Conservation (phyloP, 2,329 filamentous ascomycete genomes). For the Arthrobotrys entomopaga region DNA sequence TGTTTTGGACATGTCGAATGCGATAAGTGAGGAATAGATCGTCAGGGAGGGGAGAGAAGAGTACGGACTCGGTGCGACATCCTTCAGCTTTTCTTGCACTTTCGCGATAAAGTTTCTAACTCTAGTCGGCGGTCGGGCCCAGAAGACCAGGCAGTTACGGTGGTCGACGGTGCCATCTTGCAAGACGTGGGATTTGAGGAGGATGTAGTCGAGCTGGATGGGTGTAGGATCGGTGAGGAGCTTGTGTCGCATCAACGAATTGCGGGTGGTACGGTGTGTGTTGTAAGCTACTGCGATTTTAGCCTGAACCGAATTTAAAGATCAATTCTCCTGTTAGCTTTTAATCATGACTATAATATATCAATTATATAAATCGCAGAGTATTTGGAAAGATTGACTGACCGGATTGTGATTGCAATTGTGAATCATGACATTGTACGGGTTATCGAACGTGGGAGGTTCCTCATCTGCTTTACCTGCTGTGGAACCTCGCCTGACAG, state of each 20-base stretch:
- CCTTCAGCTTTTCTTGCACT: constrained; percentile 74
- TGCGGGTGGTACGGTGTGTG: constrained; percentile 78
- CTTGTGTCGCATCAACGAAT: constrained; percentile 77
- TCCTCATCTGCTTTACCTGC: constrained; percentile 28
- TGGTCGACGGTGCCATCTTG: constrained; percentile 67
- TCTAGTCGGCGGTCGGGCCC: constrained; percentile 81
- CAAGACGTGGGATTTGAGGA: constrained; percentile 64
- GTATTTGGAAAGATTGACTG: constrained; percentile 59
- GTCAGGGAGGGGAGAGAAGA: neutral
- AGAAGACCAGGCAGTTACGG: constrained; percentile 85
- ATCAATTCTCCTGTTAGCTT: constrained; percentile 5
- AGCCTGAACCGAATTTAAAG: constrained; percentile 63
- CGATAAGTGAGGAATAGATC: constrained; percentile 12
- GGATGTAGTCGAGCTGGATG: constrained; percentile 69
- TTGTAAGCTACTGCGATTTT: constrained; percentile 78
- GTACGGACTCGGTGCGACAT: constrained; percentile 75
- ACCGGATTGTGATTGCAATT: constrained; percentile 75
- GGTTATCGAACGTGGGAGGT: constrained; percentile 68
- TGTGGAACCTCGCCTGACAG: constrained; percentile 51
- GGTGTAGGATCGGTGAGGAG: constrained; percentile 82
- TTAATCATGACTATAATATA: neutral
- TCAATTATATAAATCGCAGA: neutral
- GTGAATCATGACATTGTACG: constrained; percentile 78
- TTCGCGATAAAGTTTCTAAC: constrained; percentile 74
- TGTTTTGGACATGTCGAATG: neutral